Evolutionary conservation across 352 stramenopile genomes (phyloP), one percentile per base, ranked within the genome.

Genomic region (Phytopythium sindhum): DNA sequence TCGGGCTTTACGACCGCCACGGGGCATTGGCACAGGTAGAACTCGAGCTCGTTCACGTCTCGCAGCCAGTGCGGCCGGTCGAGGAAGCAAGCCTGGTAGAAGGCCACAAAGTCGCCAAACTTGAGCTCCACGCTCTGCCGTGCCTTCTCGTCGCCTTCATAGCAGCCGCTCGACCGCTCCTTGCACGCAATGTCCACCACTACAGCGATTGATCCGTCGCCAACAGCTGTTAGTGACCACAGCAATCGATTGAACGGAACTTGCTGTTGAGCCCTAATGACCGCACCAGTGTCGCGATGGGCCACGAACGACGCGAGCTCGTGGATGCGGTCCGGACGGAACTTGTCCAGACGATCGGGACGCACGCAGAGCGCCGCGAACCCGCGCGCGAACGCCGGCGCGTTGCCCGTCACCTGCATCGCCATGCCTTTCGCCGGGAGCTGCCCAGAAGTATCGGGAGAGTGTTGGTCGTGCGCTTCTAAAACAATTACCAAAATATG

Each of bases 141-240:
- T 11, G 68, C 60, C 21, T 69, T 65, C 54, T 89, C 74, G 62
- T 88, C 77, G 24, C 85, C 85, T 9, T 74, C 77, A 63, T 91
- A 95, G 54, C 69, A 87, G 24, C 58, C 67, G 42, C 61, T 69
- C 26, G 47, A 65, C 21, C 55, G 41, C 12, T 81, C 69, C 64
- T 91, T 89, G 65, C 86, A 95, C 37, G 86, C 84, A 37, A 95
- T 73, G 55, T 95, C 86, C 42, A 95, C 81, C 52, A 90, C 86
- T 93, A 57, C 14, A 50, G 24, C 55, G 4, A 17, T 48, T n/a
- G 17, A 54, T 66, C 17, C 68, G 57, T 44, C 44, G 29, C 21
- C 23, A 31, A n/a, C 3, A 48, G 24, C 24, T 55, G 29, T 17
- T 6, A 24, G 26, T 48, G 11, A 17, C n/a, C 26, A 47, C 41